Conservation (phyloP, 306 rosid species). For the Myrica gale region DNA sequence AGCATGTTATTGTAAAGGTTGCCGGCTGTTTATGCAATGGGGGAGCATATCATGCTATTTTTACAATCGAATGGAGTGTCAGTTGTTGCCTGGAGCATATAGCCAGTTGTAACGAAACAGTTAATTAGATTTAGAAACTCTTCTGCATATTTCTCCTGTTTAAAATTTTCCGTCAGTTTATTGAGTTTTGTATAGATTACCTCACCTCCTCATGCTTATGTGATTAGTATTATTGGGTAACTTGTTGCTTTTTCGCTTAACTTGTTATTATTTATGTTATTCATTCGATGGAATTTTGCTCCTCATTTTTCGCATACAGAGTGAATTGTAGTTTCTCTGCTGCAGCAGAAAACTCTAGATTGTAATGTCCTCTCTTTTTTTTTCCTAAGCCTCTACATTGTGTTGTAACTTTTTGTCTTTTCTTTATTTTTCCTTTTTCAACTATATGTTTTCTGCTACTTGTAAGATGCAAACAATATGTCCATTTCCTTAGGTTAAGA, state of each 20-base stretch:
- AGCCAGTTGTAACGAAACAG: slow-evolving; percentile 26
- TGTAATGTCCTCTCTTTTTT: neutral
- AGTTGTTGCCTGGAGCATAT: slow-evolving; percentile 36
- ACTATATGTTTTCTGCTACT: too few relatives aligned
- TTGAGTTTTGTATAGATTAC: slow-evolving; percentile 47
- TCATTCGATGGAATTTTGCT: slow-evolving; percentile 20
- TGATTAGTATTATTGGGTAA: slow-evolving; percentile 17
- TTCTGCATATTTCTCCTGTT: slow-evolving; percentile 10
- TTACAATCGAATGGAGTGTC: slow-evolving; percentile 32
- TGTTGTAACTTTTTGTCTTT: too few relatives aligned
- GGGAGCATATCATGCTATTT: slow-evolving; percentile 33
- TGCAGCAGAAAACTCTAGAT: slow-evolving; percentile 11
- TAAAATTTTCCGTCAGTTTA: slow-evolving; percentile 18
- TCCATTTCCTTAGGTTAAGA: neutral
- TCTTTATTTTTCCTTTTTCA: too few relatives aligned
- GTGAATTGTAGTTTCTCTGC: slow-evolving; percentile 26
- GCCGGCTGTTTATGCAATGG: slow-evolving; percentile 28
- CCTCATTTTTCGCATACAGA: slow-evolving; percentile 22
- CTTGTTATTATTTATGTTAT: neutral
- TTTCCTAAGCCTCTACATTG: too few relatives aligned
- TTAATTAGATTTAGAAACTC: slow-evolving; percentile 31
- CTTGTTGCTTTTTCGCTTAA: slow-evolving; percentile 8
- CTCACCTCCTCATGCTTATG: slow-evolving; percentile 30
- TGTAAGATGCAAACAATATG: neutral
- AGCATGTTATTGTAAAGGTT: slow-evolving; percentile 16